Conservation (phyloP, 2,329 filamentous ascomycete genomes). For the Sordariomycetes sp. region DNA sequence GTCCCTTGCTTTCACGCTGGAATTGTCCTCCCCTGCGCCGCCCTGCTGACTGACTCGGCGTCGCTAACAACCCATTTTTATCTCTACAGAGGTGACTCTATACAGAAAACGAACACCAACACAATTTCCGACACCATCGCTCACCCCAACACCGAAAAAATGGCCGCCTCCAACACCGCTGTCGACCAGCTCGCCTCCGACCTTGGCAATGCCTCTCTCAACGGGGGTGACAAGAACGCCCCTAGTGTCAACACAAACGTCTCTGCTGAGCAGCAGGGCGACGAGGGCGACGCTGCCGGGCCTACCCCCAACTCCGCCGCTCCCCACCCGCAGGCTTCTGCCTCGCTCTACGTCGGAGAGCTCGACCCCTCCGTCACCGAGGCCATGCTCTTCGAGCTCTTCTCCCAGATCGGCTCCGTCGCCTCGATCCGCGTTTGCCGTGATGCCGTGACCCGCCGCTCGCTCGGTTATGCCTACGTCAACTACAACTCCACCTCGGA, state of each 20-base stretch:
- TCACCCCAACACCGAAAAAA: neutral
- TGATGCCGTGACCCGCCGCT: conserved; percentile 96
- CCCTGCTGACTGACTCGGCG: conserved; percentile 8
- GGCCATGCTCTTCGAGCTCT: conserved; percentile 99
- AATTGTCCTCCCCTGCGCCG: neutral
- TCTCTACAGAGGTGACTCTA: conserved; percentile 10
- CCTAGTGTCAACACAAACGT: conserved; percentile 69
- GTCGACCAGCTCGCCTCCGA: conserved; percentile 75
- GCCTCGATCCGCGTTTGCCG: conserved; percentile 99
- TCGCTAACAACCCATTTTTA: conserved; percentile 4
- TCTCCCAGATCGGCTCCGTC: conserved; percentile 97
- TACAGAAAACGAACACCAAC: conserved; percentile 7
- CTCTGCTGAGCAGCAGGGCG: conserved; percentile 30
- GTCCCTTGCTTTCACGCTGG: neutral
- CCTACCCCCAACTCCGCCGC: conserved; percentile 65
- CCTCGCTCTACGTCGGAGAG: conserved; percentile 97
- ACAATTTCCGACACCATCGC: conserved; percentile 7
- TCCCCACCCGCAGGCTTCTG: conserved; percentile 79
- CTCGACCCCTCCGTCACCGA: conserved; percentile 96
- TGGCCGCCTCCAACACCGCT: conserved; percentile 34
- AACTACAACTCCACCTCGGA: conserved; percentile 98
- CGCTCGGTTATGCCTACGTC: conserved; percentile 97
- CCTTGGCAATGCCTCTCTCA: conserved; percentile 60
- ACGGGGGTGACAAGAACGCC: conserved; percentile 54
- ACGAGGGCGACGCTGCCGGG: conserved; percentile 53